A percentile compares a stretch with the other conserved stretches of the same genome.
phyloP scores from a whole-genome alignment of 495 filamentous ascomycete genomes.

The Xylona heveae region DNA sequence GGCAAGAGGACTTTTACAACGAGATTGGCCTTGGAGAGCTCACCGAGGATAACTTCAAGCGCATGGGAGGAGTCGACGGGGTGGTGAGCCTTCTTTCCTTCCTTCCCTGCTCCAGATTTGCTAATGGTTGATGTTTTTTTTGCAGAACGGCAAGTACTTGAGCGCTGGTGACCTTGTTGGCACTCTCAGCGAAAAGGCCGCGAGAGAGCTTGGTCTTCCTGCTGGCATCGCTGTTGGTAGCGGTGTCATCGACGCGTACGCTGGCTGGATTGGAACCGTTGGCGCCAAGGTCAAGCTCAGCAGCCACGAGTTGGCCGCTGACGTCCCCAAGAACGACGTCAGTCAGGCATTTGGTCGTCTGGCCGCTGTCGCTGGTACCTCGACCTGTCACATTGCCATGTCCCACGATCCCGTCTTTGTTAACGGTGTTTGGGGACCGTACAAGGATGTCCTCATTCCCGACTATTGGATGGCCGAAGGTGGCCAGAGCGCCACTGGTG shows the following conservation, averaged over 20 bases:
- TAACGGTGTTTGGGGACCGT: slow-evolving; percentile 88
- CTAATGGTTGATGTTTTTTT: slow-evolving; percentile 8
- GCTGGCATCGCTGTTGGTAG: slow-evolving; percentile 80
- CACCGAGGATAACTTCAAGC: slow-evolving; percentile 63
- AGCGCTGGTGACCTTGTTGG: slow-evolving; percentile 85
- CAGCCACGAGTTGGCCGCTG: slow-evolving; percentile 33
- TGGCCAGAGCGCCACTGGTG: slow-evolving; percentile 86
- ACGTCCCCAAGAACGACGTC: slow-evolving; percentile 49
- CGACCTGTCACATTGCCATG: slow-evolving; percentile 94
- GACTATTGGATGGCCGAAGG: slow-evolving; percentile 92
- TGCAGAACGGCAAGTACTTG: slow-evolving; percentile 69
- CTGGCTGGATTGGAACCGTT: slow-evolving; percentile 97
- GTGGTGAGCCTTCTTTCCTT: slow-evolving; percentile 48
- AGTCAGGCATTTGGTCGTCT: slow-evolving; percentile 84
- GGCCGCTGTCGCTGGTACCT: slow-evolving; percentile 90
- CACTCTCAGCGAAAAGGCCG: slow-evolving; percentile 63
- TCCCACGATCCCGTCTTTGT: slow-evolving; percentile 80
- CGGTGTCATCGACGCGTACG: slow-evolving; percentile 95
- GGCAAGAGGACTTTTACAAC: slow-evolving; percentile 84
- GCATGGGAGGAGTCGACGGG: slow-evolving; percentile 82
- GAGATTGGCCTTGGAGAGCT: slow-evolving; percentile 70
- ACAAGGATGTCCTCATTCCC: slow-evolving; percentile 78
- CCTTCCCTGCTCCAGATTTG: slow-evolving; percentile 7
- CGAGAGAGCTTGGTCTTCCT: slow-evolving; percentile 62
- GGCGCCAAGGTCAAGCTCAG: slow-evolving; percentile 70